Evolutionary conservation across 2,329 filamentous ascomycete genomes (phyloP).

Genomic region (Aspergillus clavatus): DNA sequence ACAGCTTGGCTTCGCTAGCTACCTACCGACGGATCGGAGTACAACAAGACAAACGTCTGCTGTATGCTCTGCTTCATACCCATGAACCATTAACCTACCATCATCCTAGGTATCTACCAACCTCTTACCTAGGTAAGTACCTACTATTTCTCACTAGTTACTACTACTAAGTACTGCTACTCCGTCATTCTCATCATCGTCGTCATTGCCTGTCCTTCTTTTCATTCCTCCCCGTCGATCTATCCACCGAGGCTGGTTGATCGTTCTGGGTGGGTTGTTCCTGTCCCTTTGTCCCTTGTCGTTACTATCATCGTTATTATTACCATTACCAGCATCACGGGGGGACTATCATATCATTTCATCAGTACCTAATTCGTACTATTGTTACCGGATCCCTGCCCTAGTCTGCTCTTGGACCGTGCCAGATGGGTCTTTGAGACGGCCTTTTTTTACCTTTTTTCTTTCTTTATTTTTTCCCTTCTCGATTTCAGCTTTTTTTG

Average conservation of each 20-base stretch:
- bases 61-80: conserved; percentile 1
- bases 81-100: neutral
- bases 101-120: neutral
- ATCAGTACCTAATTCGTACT: neutral
- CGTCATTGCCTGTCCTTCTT: conserved; percentile 1
- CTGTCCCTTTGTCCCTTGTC: too few relatives aligned
- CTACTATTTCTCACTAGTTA: too few relatives aligned
- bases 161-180: too few relatives aligned
- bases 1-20: conserved; percentile 18
- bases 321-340: too few relatives aligned
- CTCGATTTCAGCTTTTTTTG: too few relatives aligned
- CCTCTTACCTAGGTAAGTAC: conserved; percentile 6
- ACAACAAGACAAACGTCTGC: conserved; percentile 9
- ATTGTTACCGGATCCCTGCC: neutral
- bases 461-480: conserved; percentile 2
- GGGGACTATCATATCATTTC: neutral
- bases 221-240: neutral
- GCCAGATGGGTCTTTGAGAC: neutral
- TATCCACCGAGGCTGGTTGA: neutral
- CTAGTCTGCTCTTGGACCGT: neutral
- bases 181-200: conserved; percentile 5
- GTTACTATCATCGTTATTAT: neutral
- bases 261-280: neutral
- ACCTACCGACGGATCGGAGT: conserved; percentile 14
- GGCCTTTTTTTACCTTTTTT: neutral